These are phyloP conservation scores for Fusarium multiceps DNA, from an alignment of 2,329 filamentous ascomycete genomes.

Conservation along the genomic window DNA sequence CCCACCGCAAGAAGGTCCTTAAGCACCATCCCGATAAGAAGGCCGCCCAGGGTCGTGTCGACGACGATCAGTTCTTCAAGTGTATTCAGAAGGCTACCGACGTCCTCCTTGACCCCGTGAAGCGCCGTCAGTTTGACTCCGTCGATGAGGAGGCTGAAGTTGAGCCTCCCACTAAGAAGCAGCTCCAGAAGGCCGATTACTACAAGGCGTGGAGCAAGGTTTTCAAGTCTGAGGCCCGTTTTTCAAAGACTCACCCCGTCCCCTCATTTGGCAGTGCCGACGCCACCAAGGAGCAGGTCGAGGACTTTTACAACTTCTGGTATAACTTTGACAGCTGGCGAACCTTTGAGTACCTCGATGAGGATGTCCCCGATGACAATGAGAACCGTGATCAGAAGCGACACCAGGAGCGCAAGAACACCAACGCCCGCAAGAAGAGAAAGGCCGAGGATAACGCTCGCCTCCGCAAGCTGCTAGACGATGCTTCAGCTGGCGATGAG, in stretches of 20 bases:
- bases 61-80: slow-evolving; percentile 99
- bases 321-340: slow-evolving; percentile 99
- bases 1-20: slow-evolving; percentile 99
- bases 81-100: slow-evolving; percentile 99
- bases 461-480: slow-evolving; percentile 89
- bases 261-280: slow-evolving; percentile 87
- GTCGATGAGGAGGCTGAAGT: slow-evolving; percentile 95
- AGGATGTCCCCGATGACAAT: slow-evolving; percentile 98
- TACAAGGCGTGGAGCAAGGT: slow-evolving; percentile 94
- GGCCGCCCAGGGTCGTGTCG: slow-evolving; percentile 84
- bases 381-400: slow-evolving; percentile 99
- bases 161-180: slow-evolving; percentile 92
- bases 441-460: slow-evolving; percentile 97
- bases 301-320: slow-evolving; percentile 99
- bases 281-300: slow-evolving; percentile 87
- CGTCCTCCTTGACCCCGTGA: slow-evolving; percentile 89
- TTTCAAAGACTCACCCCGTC: slow-evolving; percentile 91
- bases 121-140: slow-evolving; percentile 94
- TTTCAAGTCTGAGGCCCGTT: slow-evolving; percentile 92
- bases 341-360: slow-evolving; percentile 96
- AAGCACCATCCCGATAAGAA: slow-evolving; percentile 99
- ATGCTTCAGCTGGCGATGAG: slow-evolving; percentile 85
- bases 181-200: slow-evolving; percentile 85
- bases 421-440: slow-evolving; percentile 97
- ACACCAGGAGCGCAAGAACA: slow-evolving; percentile 97